Conservation (phyloP, 345 rosid species). For the Eucalyptus polybractea region DNA sequence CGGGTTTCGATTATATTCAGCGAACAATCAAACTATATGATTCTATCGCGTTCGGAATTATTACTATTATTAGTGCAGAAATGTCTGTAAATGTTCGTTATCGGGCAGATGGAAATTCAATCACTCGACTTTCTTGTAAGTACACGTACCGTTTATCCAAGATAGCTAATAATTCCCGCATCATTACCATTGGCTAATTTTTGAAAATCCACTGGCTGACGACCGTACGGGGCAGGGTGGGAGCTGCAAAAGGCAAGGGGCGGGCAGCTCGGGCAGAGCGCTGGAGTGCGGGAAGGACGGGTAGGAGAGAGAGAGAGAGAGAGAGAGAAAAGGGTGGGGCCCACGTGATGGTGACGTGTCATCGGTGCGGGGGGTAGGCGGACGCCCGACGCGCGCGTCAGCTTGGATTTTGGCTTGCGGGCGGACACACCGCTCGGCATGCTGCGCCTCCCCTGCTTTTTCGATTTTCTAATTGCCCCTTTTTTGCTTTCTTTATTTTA, state of each 20-base stretch:
- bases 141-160: not conserved
- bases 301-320: conserved; percentile 1
- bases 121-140: not conserved
- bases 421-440: not conserved
- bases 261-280: conserved; percentile 11
- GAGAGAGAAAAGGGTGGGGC: not conserved
- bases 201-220: not conserved
- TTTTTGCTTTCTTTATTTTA: not conserved
- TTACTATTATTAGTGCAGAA: not conserved
- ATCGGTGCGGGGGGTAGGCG: not conserved
- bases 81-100: not conserved
- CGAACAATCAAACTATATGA: not conserved
- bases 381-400: not conserved
- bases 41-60: not conserved
- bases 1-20: accelerated
- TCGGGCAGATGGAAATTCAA: not conserved
- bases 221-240: not conserved
- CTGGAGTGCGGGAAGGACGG: not conserved
- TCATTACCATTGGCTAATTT: not conserved
- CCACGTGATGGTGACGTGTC: conserved; percentile 23
- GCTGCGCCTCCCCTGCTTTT: not conserved
- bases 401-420: not conserved
- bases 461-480: not conserved
- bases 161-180: not conserved
- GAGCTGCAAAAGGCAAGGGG: not conserved